phyloP scores from a whole-genome alignment of 805 yeast genomes.

The Candida takata region DNA sequence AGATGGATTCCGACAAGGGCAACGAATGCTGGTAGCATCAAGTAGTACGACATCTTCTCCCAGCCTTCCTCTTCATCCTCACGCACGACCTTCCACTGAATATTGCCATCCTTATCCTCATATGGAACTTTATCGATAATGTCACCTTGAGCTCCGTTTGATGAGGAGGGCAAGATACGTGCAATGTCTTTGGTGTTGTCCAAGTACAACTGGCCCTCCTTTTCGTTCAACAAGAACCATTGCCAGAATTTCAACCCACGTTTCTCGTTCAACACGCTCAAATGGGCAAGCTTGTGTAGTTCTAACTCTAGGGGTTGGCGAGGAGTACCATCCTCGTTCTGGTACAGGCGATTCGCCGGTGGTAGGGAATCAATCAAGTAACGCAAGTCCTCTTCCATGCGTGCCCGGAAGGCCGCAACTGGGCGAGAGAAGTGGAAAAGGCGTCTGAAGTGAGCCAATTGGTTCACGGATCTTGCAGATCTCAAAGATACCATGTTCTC shows the following conservation, averaged over 20 bases:
- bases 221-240: constrained; percentile 40
- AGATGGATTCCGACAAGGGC: constrained; percentile 45
- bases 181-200: constrained; percentile 57
- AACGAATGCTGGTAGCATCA: constrained; percentile 64
- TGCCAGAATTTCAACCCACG: constrained; percentile 48
- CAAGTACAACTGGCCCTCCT: constrained; percentile 46
- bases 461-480: background rate
- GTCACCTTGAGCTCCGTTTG: constrained; percentile 44
- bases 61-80: constrained; percentile 78
- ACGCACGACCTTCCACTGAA: constrained; percentile 72
- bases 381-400: constrained; percentile 56
- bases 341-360: constrained; percentile 57
- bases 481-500: no score
- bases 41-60: constrained; percentile 68
- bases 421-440: constrained; percentile 8
- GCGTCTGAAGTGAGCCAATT: background rate
- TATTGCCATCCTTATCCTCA: constrained; percentile 71
- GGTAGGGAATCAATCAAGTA: constrained; percentile 55
- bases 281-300: constrained; percentile 63
- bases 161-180: constrained; percentile 42
- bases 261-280: constrained; percentile 51
- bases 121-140: constrained; percentile 81
- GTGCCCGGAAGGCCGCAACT: constrained; percentile 29
- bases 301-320: constrained; percentile 65
- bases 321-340: constrained; percentile 70